Percentiles rank a stretch among this genome's conserved stretches.
phyloP scores from a whole-genome alignment of 805 yeast genomes.

The Yamadazyma kitorensis region DNA sequence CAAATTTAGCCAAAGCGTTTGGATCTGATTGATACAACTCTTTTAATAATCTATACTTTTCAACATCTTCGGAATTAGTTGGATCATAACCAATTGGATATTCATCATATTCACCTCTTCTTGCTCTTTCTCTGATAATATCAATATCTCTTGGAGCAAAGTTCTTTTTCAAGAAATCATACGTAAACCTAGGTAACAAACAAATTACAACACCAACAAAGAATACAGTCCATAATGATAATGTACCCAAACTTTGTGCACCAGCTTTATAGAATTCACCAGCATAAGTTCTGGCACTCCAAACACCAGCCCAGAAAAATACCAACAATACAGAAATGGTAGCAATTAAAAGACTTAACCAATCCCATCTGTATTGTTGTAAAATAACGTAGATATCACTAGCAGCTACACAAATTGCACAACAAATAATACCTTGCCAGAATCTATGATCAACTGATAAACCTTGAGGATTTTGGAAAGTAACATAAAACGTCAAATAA shows the following conservation, averaged over 20 bases:
- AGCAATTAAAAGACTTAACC: constrained; percentile 54
- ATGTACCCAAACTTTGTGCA: constrained; percentile 56
- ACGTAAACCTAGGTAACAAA: constrained; percentile 59
- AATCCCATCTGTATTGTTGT: constrained; percentile 78
- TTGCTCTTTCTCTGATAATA: constrained; percentile 61
- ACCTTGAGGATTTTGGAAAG: constrained; percentile 51
- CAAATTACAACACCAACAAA: constrained; percentile 54
- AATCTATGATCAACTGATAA: constrained; percentile 60
- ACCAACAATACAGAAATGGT: constrained; percentile 56
- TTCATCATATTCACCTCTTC: constrained; percentile 48
- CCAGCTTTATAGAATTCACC: constrained; percentile 66
- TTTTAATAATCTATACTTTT: constrained; percentile 32
- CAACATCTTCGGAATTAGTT: constrained; percentile 43
- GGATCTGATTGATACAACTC: constrained; percentile 34
- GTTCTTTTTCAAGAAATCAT: constrained; percentile 47
- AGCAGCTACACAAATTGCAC: constrained; percentile 58
- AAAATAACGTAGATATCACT: constrained; percentile 65
- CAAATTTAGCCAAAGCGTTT: constrained; percentile 31
- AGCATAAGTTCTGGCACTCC: constrained; percentile 54
- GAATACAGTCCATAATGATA: constrained; percentile 62
- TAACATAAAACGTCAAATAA: constrained; percentile 48
- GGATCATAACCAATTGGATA: constrained; percentile 55
- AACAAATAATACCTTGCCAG: constrained; percentile 65
- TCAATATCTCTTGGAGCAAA: constrained; percentile 68
- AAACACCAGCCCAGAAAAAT: constrained; percentile 78